Evolutionary conservation across 1,139 yeast genomes (phyloP).

Genomic region (Saccharomyces hybrid): DNA sequence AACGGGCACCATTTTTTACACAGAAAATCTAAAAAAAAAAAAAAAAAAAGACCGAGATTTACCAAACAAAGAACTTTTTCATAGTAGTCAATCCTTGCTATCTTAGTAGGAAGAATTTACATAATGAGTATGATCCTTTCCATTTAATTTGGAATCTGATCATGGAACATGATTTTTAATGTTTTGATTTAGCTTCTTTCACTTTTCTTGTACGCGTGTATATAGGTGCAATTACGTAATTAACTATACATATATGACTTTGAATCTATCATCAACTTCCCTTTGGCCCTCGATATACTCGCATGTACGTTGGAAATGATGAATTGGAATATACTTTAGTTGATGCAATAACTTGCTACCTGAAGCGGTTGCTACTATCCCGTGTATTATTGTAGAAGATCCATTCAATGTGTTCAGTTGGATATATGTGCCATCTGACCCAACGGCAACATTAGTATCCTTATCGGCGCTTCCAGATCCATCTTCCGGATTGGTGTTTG

Average conservation of each 20-base stretch:
- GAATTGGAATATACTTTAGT: conserved; percentile 14
- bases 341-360: conserved; percentile 1
- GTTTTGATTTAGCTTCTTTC: neutral
- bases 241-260: conserved; percentile 34
- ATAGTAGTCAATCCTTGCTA: neutral
- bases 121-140: neutral
- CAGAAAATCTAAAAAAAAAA: neutral
- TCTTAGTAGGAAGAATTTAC: neutral
- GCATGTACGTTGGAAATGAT: conserved; percentile 50
- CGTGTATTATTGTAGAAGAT: neutral
- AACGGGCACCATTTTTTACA: neutral
- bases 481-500: neutral
- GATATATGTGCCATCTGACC: conserved; percentile 25
- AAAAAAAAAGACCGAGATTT: neutral
- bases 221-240: neutral
- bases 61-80: neutral
- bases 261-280: conserved; percentile 56
- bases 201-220: neutral
- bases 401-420: conserved; percentile 7
- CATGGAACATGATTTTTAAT: neutral
- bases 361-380: conserved; percentile 3
- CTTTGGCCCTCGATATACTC: conserved; percentile 60
- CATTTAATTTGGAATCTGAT: neutral
- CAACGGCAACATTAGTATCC: conserved; percentile 15
- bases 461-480: neutral